Conservation (phyloP, 495 filamentous ascomycete genomes). For the Xylaria venustula region DNA sequence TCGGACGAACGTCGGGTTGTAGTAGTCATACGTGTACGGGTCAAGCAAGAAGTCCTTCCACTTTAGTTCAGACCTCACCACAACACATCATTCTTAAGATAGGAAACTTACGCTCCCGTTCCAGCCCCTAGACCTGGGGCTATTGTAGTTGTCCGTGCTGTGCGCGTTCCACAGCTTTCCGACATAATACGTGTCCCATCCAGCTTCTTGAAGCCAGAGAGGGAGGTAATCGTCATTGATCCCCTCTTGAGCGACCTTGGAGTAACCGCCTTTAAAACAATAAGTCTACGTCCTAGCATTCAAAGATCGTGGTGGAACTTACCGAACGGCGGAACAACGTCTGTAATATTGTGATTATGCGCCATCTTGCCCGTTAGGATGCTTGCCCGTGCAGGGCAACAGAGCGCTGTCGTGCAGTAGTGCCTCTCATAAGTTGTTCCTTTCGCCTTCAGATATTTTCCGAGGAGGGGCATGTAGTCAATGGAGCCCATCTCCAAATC, state of each 20-base stretch:
- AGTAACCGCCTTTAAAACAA: slow-evolving; percentile 47
- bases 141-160: slow-evolving; percentile 44
- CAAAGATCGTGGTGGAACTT: slow-evolving; percentile 5
- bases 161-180: slow-evolving; percentile 59
- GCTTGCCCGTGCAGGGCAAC: slow-evolving; percentile 51
- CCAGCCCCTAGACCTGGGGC: slow-evolving; percentile 45
- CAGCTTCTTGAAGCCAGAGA: slow-evolving; percentile 55
- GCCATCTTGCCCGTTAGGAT: slow-evolving; percentile 54
- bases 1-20: slow-evolving; percentile 54
- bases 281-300: background rate
- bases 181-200: slow-evolving; percentile 59
- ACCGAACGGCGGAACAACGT: slow-evolving; percentile 52
- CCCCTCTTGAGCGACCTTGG: slow-evolving; percentile 54
- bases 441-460: slow-evolving; percentile 33
- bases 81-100: background rate
- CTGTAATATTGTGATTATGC: slow-evolving; percentile 61
- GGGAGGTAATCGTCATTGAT: slow-evolving; percentile 58
- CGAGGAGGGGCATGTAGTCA: slow-evolving; percentile 42
- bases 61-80: background rate
- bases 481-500: slow-evolving; percentile 47
- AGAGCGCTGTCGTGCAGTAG: slow-evolving; percentile 48
- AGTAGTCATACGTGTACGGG: slow-evolving; percentile 58
- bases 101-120: slow-evolving; percentile 16
- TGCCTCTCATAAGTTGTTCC: slow-evolving; percentile 47
- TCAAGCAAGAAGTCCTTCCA: slow-evolving; percentile 56